Conservation (phyloP, 2,329 filamentous ascomycete species). For the Elsinoe batatas region DNA sequence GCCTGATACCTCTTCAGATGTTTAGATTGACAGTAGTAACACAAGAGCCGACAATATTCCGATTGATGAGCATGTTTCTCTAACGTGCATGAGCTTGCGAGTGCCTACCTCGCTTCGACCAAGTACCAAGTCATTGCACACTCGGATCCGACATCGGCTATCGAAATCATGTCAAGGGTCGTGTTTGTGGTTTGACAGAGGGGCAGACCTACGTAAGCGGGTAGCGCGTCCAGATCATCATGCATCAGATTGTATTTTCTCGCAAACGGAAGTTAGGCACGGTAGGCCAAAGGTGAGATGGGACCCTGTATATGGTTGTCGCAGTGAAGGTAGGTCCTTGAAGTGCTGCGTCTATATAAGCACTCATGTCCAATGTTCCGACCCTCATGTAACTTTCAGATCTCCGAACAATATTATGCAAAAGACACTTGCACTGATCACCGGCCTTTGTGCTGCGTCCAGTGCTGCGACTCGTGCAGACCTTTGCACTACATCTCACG, state of each 20-base stretch:
- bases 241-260: neutral
- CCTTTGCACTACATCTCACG: constrained; percentile 17
- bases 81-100: neutral
- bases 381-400: too few species aligned
- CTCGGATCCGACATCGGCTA: neutral
- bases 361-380: too few species aligned
- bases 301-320: neutral
- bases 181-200: neutral
- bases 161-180: neutral
- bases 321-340: too few species aligned
- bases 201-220: neutral
- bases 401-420: neutral
- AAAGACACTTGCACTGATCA: neutral
- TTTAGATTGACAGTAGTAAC: neutral
- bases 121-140: neutral
- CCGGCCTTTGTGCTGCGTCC: neutral
- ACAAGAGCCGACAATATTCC: neutral
- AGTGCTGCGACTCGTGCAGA: constrained; percentile 14
- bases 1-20: neutral
- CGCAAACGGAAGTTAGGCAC: neutral
- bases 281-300: neutral
- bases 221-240: neutral
- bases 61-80: neutral
- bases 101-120: neutral
- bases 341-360: too few species aligned